Base-by-base conservation (phyloP, 345 rosid species). In the Camelina sativa region DNA sequence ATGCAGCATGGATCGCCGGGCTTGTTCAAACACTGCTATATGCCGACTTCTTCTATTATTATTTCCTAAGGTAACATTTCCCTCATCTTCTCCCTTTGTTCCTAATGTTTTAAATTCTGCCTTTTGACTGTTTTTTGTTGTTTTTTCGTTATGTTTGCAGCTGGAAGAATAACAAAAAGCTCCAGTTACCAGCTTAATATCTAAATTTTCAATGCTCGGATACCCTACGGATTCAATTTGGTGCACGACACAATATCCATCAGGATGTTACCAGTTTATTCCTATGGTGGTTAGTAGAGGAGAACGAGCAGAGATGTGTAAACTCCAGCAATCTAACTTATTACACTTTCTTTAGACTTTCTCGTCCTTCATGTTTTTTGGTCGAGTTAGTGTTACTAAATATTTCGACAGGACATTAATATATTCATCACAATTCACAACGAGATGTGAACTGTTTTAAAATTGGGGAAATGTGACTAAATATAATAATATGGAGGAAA, bases 121-220 rank as follows among this genome's bases (percentile, higher is more conserved):
- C 25, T 15, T 15, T 44, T n/a, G 48, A 44, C 37, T 32, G 6
- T 20, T 10, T 5, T 2, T 25, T 13, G 46, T 32, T 4, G 15
- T 59, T 38, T 15, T 38, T 38, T 4, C 12, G 54, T 60, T 10
- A 38, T 75, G n/a, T 58, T 57, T 59, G 86, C 85, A 88, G 93
- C 87, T 91, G 93, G 97, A 91, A 86, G 86, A 91, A 85, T 90
- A 88, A 89, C 85, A 82, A 84, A 74, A 91, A 77, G 85, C 93
- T 93, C n/a, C 85, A 88, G 75, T 83, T 91, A 51, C 97, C 96
- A 0, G 96, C 96, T 52, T 93, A 83, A 80, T 61, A 43, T 59
- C 38, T 60, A 15, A 34, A 68, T 9, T 60, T 32, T 15, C 61
- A 8, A 48, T 67, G 55, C 38, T 60, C 37, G 38, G 53, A 38